phyloP scores from a whole-genome alignment of 2,329 filamentous ascomycete species.

The Phoma sp. region DNA sequence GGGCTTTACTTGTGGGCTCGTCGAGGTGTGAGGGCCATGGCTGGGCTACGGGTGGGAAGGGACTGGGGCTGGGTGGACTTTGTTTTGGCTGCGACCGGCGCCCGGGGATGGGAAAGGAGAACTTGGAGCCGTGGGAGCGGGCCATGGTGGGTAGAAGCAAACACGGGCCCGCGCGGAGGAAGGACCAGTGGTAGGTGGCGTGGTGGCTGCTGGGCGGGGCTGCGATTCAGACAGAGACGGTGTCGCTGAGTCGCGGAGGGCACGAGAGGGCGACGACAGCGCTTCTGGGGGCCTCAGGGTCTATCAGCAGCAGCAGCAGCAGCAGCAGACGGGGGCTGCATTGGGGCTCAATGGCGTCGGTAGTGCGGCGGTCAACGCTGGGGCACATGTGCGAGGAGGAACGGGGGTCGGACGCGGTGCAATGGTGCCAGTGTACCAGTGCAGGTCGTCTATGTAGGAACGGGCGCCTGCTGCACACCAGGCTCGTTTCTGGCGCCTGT shows the following conservation, averaged over 20 bases:
- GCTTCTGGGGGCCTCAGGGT: not conserved
- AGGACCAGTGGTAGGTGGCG: slow-evolving; percentile 25
- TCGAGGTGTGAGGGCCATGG: slow-evolving; percentile 35
- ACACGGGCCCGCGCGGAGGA: slow-evolving; percentile 2
- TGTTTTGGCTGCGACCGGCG: slow-evolving; percentile 33
- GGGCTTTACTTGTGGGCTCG: slow-evolving; percentile 43
- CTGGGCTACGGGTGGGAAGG: slow-evolving; percentile 26
- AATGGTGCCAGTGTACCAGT: slow-evolving; percentile 2
- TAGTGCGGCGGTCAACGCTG: slow-evolving; percentile 15
- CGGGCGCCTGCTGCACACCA: not conserved
- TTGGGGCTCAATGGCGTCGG: slow-evolving; percentile 20
- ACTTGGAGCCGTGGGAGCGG: slow-evolving; percentile 31
- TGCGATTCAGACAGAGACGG: slow-evolving; percentile 36
- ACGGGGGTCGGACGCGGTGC: slow-evolving; percentile 6
- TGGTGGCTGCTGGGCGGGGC: slow-evolving; percentile 24
- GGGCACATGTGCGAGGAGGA: slow-evolving; percentile 21
- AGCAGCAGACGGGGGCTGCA: slow-evolving; percentile 1
- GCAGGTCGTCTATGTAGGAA: not conserved
- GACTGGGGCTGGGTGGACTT: slow-evolving; percentile 23
- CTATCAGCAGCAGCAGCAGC: slow-evolving; percentile 9
- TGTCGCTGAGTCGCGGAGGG: slow-evolving; percentile 33
- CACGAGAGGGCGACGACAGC: too few species aligned
- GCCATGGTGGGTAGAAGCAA: slow-evolving; percentile 34
- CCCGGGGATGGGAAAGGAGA: slow-evolving; percentile 48
- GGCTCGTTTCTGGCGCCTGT: not conserved